phyloP scores from a whole-genome alignment of 1,284 basidiomycete species.

The Vanrija humicola region DNA sequence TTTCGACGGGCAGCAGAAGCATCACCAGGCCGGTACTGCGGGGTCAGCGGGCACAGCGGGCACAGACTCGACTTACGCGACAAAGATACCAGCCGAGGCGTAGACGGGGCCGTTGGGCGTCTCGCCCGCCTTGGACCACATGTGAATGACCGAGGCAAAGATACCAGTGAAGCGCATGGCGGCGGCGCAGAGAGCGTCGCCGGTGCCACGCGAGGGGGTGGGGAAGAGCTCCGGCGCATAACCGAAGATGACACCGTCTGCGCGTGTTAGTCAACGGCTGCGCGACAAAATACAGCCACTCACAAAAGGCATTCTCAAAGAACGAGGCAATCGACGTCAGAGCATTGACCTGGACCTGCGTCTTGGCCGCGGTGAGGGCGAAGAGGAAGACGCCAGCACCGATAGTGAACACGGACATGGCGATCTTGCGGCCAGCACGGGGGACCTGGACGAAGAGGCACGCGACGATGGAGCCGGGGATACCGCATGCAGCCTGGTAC shows the following conservation, averaged over 20 bases:
- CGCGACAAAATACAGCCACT: neutral
- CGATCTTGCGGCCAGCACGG: conserved; percentile 55
- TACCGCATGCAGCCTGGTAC: conserved; percentile 51
- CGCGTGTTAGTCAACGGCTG: conserved; percentile 16
- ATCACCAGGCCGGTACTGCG: conserved; percentile 48
- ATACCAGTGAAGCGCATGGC: conserved; percentile 59
- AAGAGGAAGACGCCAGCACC: conserved; percentile 60
- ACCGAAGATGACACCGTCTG: conserved; percentile 59
- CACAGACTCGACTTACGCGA: conserved; percentile 32
- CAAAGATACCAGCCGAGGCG: conserved; percentile 58
- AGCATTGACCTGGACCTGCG: conserved; percentile 53
- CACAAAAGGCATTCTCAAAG: conserved; percentile 50
- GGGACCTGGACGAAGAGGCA: conserved; percentile 57
- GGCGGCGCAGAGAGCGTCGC: conserved; percentile 58
- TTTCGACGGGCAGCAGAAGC: conserved; percentile 59
- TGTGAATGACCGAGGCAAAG: conserved; percentile 32
- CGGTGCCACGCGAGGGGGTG: conserved; percentile 61
- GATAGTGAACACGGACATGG: conserved; percentile 55
- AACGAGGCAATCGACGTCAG: conserved; percentile 57
- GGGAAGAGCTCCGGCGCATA: conserved; percentile 65
- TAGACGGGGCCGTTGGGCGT: conserved; percentile 55
- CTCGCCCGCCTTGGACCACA: conserved; percentile 19
- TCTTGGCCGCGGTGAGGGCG: conserved; percentile 58
- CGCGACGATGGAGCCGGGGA: conserved; percentile 61
- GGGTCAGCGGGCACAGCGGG: too few relatives aligned